Base-by-base conservation (phyloP, 768 basidiomycete species). In the Podaxis mareebaensis region DNA sequence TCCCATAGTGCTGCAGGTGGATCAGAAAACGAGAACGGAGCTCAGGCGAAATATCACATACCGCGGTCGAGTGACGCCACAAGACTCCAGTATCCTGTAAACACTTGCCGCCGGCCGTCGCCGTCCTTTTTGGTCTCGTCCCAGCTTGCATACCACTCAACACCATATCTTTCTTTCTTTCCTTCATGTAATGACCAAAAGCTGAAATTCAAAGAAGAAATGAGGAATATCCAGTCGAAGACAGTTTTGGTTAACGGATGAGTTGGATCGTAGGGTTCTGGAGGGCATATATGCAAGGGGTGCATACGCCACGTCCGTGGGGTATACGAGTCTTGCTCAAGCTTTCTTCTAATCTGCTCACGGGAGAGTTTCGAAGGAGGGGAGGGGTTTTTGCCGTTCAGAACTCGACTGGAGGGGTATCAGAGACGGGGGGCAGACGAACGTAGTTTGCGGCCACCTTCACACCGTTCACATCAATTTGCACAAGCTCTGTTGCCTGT, bases 81-180 rank as follows among this genome's bases (percentile, higher is more conserved):
- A 4, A 96, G 78, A 65, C 89, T 90, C 91, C 92, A 93, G 69
- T 96, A 96, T 0, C 94, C 94, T 0, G 91, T 93, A 73, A 85
- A 88, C 24, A 89, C 77, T 42, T 76, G 79, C 48, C 65, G 78
- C 20, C 46, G 17, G 8, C 61, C 55, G 15, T 24, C 44, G 42
- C 26, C 22, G 49, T 33, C 46, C 36, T 57, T 22, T 36, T 11
- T 38, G 2, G 61, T 40, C n/a, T 76, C 74, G 13, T 74, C 76
- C 91, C 92, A 93, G 0, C 86, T 84, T 7, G 80, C 74, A 58
- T 85, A 80, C 93, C 93, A 95, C 68, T 88, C 81, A 2, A 96
- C 87, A 22, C 90, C 92, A 70, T 87, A 96, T 28, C 92, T 81
- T 38, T 83, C 86, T 3, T 77, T 67, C 4, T 67, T 73, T 0